Evolutionary conservation across 768 basidiomycete genomes (phyloP).

Genomic region (Lactarius indigo): DNA sequence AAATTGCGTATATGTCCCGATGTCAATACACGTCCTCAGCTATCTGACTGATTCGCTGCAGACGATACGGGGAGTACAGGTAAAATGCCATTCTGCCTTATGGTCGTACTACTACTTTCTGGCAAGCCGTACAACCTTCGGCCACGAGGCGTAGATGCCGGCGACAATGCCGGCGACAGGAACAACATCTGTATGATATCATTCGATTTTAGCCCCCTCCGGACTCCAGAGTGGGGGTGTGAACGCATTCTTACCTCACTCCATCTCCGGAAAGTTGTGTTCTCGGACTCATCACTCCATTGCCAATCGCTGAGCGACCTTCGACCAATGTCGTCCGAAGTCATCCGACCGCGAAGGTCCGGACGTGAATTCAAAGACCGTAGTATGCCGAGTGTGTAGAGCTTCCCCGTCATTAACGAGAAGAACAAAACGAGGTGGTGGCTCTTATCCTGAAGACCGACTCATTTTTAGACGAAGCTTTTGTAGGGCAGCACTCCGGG

Average conservation of each 20-base stretch:
- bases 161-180: neutral
- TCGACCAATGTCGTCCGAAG: slow-evolving; percentile 41
- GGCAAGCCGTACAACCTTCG: neutral
- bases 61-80: neutral
- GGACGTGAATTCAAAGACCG: slow-evolving; percentile 34
- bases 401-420: slow-evolving; percentile 47
- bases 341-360: slow-evolving; percentile 33
- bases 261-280: slow-evolving; percentile 2
- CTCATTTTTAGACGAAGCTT: neutral
- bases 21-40: neutral
- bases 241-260: slow-evolving; percentile 15
- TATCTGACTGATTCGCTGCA: neutral
- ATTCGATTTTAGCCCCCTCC: neutral
- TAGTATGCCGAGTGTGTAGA: slow-evolving; percentile 35
- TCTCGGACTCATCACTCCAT: slow-evolving; percentile 30
- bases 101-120: slow-evolving; percentile 1
- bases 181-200: slow-evolving; percentile 5
- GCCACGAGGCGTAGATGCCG: slow-evolving; percentile 3
- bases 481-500: no score
- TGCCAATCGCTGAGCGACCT: slow-evolving; percentile 40
- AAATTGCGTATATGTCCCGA: neutral
- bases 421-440: slow-evolving; percentile 44
- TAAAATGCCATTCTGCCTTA: neutral
- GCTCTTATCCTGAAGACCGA: slow-evolving; percentile 7
- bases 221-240: neutral